Conservation (phyloP, 2,329 filamentous ascomycete species). For the Pezicula neosporulosa region DNA sequence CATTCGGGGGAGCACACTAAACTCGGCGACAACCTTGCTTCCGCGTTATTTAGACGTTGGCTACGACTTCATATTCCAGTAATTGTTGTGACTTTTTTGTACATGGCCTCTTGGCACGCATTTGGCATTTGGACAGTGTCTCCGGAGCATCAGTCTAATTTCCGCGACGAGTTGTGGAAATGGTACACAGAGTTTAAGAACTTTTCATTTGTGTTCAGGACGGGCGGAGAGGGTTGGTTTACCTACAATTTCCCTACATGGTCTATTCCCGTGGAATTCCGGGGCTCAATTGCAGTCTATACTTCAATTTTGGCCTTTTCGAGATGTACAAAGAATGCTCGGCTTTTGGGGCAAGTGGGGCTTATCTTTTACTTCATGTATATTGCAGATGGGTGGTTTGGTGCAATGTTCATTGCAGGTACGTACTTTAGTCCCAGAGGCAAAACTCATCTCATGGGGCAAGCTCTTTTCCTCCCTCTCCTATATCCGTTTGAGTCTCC, state of each 20-base stretch:
- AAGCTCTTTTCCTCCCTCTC: too few species aligned
- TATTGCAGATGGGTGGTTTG: constrained; percentile 61
- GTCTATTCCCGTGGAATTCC: constrained; percentile 61
- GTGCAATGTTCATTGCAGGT: constrained; percentile 50
- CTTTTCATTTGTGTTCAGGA: constrained; percentile 64
- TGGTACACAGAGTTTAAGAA: constrained; percentile 54
- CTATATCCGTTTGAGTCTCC: too few species aligned
- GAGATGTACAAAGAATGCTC: constrained; percentile 47
- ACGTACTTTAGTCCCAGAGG: too few species aligned
- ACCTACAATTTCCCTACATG: constrained; percentile 57
- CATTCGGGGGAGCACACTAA: constrained; percentile 21
- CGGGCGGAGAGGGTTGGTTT: constrained; percentile 53
- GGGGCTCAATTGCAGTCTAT: constrained; percentile 61
- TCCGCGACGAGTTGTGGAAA: constrained; percentile 20
- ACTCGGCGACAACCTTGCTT: constrained; percentile 37
- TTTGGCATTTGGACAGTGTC: constrained; percentile 22
- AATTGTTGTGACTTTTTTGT: constrained; percentile 37
- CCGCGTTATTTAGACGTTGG: constrained; percentile 43
- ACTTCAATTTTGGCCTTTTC: constrained; percentile 53
- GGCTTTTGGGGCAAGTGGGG: constrained; percentile 48
- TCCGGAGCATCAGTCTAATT: constrained; percentile 14
- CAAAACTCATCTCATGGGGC: too few species aligned
- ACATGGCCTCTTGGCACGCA: constrained; percentile 22
- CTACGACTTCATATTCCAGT: constrained; percentile 43
- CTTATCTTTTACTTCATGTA: constrained; percentile 66